phyloP scores from a whole-genome alignment of 345 rosid genomes.

The Linum usitatissimum region DNA sequence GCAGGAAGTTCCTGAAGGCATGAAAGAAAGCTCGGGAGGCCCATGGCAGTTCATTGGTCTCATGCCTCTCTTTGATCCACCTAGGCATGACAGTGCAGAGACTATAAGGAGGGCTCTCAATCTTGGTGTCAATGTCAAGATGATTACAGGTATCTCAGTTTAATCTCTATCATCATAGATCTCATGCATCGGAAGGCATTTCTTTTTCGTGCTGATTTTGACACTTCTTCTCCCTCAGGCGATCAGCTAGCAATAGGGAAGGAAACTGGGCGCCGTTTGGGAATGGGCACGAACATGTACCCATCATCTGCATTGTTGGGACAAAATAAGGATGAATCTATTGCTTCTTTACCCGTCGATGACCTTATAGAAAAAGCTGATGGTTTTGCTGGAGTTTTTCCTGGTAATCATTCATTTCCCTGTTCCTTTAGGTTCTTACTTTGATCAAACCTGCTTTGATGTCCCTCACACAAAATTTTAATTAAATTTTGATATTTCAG shows the following conservation, averaged over 20 bases:
- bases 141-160: slow-evolving; percentile 69
- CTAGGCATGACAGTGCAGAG: slow-evolving; percentile 98
- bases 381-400: slow-evolving; percentile 99
- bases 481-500: slow-evolving; percentile 26
- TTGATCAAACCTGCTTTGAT: background rate
- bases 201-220: slow-evolving; percentile 11
- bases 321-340: slow-evolving; percentile 89
- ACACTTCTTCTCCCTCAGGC: slow-evolving; percentile 33
- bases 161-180: background rate
- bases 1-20: slow-evolving; percentile 91
- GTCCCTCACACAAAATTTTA: background rate
- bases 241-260: slow-evolving; percentile 97
- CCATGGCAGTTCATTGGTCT: slow-evolving; percentile 96
- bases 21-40: slow-evolving; percentile 84
- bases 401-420: slow-evolving; percentile 39
- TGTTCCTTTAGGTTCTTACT: slow-evolving; percentile 2
- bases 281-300: slow-evolving; percentile 99
- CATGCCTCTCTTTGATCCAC: slow-evolving; percentile 99
- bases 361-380: slow-evolving; percentile 97
- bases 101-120: slow-evolving; percentile 88
- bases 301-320: slow-evolving; percentile 94
- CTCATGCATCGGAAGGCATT: slow-evolving; percentile 3
- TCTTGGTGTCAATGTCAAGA: slow-evolving; percentile 94
- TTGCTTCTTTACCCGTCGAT: slow-evolving; percentile 80
- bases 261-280: slow-evolving; percentile 95